Evolutionary conservation across 306 rosid genomes (phyloP), one percentile per base, ranked within the genome.

Genomic region (Quercus ilex): DNA sequence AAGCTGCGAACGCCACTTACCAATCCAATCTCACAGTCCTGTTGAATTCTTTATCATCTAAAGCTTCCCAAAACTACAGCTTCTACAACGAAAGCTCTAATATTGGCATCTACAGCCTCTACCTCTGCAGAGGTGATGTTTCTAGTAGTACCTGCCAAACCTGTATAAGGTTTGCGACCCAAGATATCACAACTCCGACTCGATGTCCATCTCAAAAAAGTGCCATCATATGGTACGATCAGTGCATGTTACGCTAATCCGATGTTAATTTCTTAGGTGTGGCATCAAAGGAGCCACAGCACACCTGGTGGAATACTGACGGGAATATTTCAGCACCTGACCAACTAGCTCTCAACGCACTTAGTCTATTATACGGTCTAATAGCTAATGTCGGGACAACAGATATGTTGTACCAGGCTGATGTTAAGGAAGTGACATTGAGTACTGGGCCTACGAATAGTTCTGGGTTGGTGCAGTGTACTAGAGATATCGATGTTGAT

Each of bases 401-500:
- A 55, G 60, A 56, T 5, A 5, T 2, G 23, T 18, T 56, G 8
- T 56, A 4, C 60, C 0, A 4, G 6, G 3, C 23, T 18, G 23
- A 1, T n/a, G n/a, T 4, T 20, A n/a, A 20, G 19, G 14, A 4
- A 33, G 35, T 33, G 35, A 43, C 9, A 6, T 58, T 5, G 14
- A 15, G 2, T 9, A 14, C 51, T 53, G 63, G n/a, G 46, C 26
- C 43, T 69, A 41, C 35, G 14, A 4, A 10, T 12, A 11, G 63
- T 14, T 81, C 57, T 72, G 90, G 87, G 55, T 64, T 83, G 52
- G 90, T 75, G 49, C 90, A 83, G 76, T 86, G 90, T 67, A 83
- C 86, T 21, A 81, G 82, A 80, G 90, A 86, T 74, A n/a, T 87
- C 31, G 49, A 55, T 53, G 12, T 64, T 2, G 21, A 59, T 38